Percentiles rank a stretch among this genome's conserved stretches.
phyloP scores from a whole-genome alignment of 768 basidiomycete genomes.

The Lactarius evosmus region DNA sequence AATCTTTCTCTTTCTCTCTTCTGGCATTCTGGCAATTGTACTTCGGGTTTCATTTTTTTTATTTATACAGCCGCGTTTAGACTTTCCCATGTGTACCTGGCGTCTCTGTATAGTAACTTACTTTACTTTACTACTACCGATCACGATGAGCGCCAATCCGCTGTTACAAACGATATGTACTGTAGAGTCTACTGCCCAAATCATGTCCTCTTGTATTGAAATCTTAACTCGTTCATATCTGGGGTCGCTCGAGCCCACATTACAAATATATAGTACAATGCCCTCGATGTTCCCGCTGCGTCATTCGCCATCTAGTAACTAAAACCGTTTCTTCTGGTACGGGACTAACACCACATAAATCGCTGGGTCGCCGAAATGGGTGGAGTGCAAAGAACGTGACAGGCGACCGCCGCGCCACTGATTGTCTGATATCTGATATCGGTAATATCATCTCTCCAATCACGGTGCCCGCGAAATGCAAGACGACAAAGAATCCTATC shows the following conservation, averaged over 20 bases:
- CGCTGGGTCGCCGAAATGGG: too few relatives aligned
- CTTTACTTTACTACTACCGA: not conserved
- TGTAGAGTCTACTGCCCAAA: not conserved
- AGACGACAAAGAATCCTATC: slow-evolving; percentile 55
- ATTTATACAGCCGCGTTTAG: not conserved
- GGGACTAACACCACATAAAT: too few relatives aligned
- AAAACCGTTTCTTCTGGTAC: too few relatives aligned
- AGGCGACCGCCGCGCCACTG: not conserved
- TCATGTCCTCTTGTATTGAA: not conserved
- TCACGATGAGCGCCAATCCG: not conserved
- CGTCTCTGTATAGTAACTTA: not conserved
- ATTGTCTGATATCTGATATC: too few relatives aligned
- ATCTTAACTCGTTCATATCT: not conserved
- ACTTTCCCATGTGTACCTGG: not conserved
- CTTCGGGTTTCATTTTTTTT: not conserved
- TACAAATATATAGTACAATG: too few relatives aligned
- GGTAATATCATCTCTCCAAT: not conserved
- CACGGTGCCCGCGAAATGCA: not conserved
- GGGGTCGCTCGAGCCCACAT: too few relatives aligned
- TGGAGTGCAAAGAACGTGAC: too few relatives aligned
- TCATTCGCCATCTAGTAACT: too few relatives aligned
- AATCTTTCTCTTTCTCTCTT: not conserved
- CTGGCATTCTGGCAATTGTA: not conserved
- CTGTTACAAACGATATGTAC: not conserved
- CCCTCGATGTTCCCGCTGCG: too few relatives aligned